These are phyloP conservation scores for Corymbia citriodora DNA, from an alignment of 441 rosid genomes.

Conservation along the genomic window DNA sequence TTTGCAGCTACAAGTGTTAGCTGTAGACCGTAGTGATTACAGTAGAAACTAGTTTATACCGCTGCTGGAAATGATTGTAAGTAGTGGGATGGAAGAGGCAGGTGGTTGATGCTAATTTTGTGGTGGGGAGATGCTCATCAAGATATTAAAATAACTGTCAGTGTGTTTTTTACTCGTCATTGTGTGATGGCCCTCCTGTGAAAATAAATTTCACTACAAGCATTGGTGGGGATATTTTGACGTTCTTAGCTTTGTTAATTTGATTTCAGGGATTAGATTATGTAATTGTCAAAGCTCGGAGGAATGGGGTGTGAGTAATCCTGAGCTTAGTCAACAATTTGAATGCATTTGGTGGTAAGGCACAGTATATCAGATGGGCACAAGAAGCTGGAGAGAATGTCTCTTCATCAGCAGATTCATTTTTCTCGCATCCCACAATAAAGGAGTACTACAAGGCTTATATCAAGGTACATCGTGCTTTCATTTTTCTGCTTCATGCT, in stretches of 20 bases:
- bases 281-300: slow-evolving; percentile 42
- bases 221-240: not conserved
- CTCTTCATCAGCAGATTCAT: slow-evolving; percentile 21
- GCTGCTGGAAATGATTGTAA: not conserved
- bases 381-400: slow-evolving; percentile 26
- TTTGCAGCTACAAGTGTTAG: not conserved
- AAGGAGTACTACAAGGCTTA: slow-evolving; percentile 30
- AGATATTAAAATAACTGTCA: not conserved
- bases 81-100: not conserved
- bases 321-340: slow-evolving; percentile 48
- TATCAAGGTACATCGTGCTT: slow-evolving; percentile 19
- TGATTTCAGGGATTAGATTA: slow-evolving; percentile 33
- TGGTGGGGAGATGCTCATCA: not conserved
- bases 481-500: not conserved
- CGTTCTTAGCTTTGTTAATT: not conserved
- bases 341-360: slow-evolving; percentile 45
- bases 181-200: not conserved
- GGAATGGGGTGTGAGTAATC: slow-evolving; percentile 29
- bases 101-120: not conserved
- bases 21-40: not conserved
- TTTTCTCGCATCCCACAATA: slow-evolving; percentile 27
- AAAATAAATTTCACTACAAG: not conserved
- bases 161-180: not conserved
- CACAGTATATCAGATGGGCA: slow-evolving; percentile 51
- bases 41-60: not conserved